These are phyloP conservation scores for Hordeum marinum DNA, from an alignment of 176 grass and related monocot species.

Conservation along the genomic window DNA sequence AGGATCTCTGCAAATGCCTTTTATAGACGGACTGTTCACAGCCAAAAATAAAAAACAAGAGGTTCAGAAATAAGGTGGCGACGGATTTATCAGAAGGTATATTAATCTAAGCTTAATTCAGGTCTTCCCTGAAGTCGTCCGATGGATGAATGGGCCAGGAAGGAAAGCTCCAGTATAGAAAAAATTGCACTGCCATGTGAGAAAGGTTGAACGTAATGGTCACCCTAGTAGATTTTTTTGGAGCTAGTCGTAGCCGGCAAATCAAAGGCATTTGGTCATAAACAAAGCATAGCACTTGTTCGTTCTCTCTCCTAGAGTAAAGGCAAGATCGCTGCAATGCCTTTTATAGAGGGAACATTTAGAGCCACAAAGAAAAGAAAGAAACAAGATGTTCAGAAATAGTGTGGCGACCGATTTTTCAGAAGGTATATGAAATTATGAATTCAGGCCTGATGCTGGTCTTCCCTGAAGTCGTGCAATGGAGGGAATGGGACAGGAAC, in stretches of 20 bases:
- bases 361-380: no score
- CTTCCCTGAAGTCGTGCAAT: neutral
- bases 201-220: neutral
- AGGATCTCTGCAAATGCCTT: neutral
- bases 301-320: neutral
- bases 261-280: no score
- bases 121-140: no score
- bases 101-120: no score
- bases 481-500: neutral
- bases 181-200: neutral
- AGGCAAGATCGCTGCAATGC: no score
- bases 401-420: no score
- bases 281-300: no score
- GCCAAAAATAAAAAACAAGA: neutral
- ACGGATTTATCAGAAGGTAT: no score
- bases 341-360: no score
- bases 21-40: neutral
- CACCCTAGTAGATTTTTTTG: neutral
- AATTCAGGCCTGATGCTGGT: neutral
- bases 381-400: no score
- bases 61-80: neutral
- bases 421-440: neutral
- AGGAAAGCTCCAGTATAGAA: neutral
- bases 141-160: neutral
- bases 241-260: no score